A percentile compares a stretch with the other conserved stretches of the same genome.
Evolutionary conservation across 352 stramenopile species (phyloP).

Genomic region (Elongisporangium undulatum): DNA sequence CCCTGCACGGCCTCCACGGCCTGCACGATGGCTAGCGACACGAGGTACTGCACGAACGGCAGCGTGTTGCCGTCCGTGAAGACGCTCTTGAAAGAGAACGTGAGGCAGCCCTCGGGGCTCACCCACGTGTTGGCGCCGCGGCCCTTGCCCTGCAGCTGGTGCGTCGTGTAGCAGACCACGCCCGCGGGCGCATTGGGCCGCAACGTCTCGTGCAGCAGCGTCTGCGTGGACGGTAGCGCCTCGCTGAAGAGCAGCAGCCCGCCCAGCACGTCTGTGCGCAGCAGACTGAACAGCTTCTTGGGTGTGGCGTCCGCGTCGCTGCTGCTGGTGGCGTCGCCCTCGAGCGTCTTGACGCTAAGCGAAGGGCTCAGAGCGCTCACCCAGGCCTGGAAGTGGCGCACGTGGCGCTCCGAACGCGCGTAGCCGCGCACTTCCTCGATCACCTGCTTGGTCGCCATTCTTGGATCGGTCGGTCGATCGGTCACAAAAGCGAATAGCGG

Average conservation of each 20-base stretch:
- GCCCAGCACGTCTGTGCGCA: conserved; percentile 61
- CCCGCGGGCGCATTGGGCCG: conserved; percentile 53
- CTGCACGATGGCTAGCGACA: conserved; percentile 82
- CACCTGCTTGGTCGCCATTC: conserved; percentile 38
- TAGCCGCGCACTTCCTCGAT: conserved; percentile 72
- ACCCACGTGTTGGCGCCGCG: conserved; percentile 84
- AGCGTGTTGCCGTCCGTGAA: conserved; percentile 78
- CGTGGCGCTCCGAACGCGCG: conserved; percentile 65
- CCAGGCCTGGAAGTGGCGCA: conserved; percentile 67
- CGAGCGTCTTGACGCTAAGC: conserved; percentile 13
- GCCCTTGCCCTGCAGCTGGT: conserved; percentile 77
- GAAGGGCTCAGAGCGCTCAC: conserved; percentile 23
- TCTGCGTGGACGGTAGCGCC: conserved; percentile 77
- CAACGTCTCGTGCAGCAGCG: conserved; percentile 73
- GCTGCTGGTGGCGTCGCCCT: conserved; percentile 1
- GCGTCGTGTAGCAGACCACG: conserved; percentile 77
- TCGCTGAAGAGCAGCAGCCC: conserved; percentile 70
- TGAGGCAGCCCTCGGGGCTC: conserved; percentile 86
- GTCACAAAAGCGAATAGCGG: not conserved
- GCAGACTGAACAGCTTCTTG: conserved; percentile 46
- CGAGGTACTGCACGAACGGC: conserved; percentile 89
- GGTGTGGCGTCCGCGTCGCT: conserved; percentile 23
- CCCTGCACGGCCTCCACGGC: conserved; percentile 65
- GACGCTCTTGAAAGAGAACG: conserved; percentile 87
- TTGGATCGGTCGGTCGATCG: not conserved